phyloP scores from a whole-genome alignment of 805 yeast species.

The Candida peoriensis region DNA sequence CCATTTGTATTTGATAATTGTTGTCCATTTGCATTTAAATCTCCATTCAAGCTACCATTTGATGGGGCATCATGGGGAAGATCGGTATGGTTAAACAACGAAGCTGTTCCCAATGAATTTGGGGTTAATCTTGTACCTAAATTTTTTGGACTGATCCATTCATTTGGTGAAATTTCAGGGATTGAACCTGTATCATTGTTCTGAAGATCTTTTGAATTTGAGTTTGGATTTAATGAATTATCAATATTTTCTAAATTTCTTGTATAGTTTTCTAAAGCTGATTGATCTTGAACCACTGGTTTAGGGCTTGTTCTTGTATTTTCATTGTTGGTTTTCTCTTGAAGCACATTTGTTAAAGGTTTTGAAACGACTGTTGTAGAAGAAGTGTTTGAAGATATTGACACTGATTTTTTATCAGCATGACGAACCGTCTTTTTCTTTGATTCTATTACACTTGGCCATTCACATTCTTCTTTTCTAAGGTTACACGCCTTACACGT shows the following conservation, averaged over 20 bases:
- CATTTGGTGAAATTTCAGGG: too few species aligned
- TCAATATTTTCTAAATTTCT: conserved; percentile 4
- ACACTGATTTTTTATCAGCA: too few species aligned
- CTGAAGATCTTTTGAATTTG: background rate
- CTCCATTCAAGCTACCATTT: background rate
- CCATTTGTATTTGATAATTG: too few species aligned
- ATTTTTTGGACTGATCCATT: too few species aligned
- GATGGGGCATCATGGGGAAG: background rate
- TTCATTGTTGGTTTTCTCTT: background rate
- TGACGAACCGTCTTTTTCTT: background rate
- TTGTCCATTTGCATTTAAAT: too few species aligned
- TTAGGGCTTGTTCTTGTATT: background rate
- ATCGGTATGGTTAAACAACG: background rate
- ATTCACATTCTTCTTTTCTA: conserved; percentile 25
- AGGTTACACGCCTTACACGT: conserved; percentile 37
- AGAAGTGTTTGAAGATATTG: too few species aligned
- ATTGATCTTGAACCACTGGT: background rate
- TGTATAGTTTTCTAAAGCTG: conserved; percentile 2
- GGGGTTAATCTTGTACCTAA: background rate
- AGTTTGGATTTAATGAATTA: background rate
- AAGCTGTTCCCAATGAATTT: background rate
- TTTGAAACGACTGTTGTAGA: too few species aligned
- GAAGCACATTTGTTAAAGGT: background rate
- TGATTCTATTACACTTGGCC: conserved; percentile 7
- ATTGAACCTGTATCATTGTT: background rate